Evolutionary conservation across 805 yeast species (phyloP).

Genomic region (Candida silvicultrix): DNA sequence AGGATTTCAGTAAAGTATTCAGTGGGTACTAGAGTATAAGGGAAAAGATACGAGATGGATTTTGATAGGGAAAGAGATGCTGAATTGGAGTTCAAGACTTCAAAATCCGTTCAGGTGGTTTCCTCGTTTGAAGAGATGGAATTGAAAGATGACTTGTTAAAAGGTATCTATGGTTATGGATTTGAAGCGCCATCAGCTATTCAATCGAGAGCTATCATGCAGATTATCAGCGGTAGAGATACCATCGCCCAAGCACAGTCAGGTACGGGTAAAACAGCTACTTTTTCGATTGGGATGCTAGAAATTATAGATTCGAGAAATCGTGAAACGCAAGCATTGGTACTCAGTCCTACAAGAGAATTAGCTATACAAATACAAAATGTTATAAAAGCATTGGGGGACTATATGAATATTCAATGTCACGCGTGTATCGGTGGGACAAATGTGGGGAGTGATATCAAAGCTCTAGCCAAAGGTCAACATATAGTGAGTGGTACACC

Average conservation of each 20-base stretch:
- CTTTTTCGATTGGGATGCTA: conserved; percentile 90
- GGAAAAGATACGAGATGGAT: conserved; percentile 37
- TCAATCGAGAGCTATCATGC: conserved; percentile 95
- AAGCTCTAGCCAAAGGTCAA: conserved; percentile 69
- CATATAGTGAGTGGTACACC: conserved; percentile 97
- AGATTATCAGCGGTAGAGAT: conserved; percentile 90
- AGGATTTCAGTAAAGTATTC: too few relatives aligned
- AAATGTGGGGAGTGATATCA: conserved; percentile 72
- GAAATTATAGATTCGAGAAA: conserved; percentile 74
- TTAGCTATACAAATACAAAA: conserved; percentile 88
- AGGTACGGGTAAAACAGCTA: conserved; percentile 99
- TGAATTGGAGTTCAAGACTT: conserved; percentile 54
- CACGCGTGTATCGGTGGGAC: conserved; percentile 96
- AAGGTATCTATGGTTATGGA: conserved; percentile 81
- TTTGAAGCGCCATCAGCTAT: conserved; percentile 96
- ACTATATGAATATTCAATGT: conserved; percentile 76
- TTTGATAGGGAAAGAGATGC: conserved; percentile 55
- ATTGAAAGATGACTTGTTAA: conserved; percentile 54
- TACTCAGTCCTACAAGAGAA: conserved; percentile 94
- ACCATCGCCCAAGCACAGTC: conserved; percentile 98
- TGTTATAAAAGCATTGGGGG: conserved; percentile 82
- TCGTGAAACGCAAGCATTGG: conserved; percentile 80
- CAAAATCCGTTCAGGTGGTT: conserved; percentile 48
- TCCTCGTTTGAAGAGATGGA: conserved; percentile 73
- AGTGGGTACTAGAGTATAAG: too few relatives aligned